These are phyloP conservation scores for Pichia kudriavzevii DNA, from an alignment of 1,139 yeast genomes.

Conservation along the genomic window DNA sequence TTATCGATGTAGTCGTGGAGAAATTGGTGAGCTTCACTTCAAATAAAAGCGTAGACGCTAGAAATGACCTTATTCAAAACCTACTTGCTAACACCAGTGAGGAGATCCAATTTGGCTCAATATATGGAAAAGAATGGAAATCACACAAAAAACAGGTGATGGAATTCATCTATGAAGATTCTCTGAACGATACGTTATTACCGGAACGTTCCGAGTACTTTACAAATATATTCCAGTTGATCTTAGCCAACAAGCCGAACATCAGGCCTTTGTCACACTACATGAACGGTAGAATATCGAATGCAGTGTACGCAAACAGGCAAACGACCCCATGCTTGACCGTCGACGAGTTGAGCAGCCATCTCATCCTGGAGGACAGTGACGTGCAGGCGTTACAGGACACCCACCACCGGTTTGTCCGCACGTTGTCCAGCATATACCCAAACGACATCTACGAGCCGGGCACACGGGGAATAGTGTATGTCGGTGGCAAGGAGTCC, in stretches of 20 bases:
- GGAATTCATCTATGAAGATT: not conserved
- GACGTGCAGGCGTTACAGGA: constrained; percentile 23
- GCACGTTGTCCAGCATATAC: constrained; percentile 19
- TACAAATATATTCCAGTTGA: too few relatives aligned
- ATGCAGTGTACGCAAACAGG: not conserved
- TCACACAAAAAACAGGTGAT: constrained; percentile 9
- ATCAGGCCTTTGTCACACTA: not conserved
- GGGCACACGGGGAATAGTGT: constrained; percentile 65
- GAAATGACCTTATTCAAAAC: too few relatives aligned
- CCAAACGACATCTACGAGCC: constrained; percentile 27
- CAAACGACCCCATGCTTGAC: constrained; percentile 6
- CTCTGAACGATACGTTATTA: not conserved
- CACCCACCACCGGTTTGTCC: constrained; percentile 23
- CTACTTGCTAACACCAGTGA: too few relatives aligned
- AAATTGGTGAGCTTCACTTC: too few relatives aligned
- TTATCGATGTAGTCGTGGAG: too few relatives aligned
- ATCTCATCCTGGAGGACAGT: constrained; percentile 22
- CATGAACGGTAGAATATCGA: not conserved
- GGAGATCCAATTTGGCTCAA: too few relatives aligned
- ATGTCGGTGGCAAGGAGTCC: constrained; percentile 73
- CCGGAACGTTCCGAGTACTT: not conserved
- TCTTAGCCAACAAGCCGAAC: not conserved
- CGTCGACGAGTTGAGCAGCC: constrained; percentile 24
- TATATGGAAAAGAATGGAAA: constrained; percentile 23
- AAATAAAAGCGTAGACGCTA: too few relatives aligned